Evolutionary conservation across 306 rosid species (phyloP).

Genomic region (Quercus wislizeni): DNA sequence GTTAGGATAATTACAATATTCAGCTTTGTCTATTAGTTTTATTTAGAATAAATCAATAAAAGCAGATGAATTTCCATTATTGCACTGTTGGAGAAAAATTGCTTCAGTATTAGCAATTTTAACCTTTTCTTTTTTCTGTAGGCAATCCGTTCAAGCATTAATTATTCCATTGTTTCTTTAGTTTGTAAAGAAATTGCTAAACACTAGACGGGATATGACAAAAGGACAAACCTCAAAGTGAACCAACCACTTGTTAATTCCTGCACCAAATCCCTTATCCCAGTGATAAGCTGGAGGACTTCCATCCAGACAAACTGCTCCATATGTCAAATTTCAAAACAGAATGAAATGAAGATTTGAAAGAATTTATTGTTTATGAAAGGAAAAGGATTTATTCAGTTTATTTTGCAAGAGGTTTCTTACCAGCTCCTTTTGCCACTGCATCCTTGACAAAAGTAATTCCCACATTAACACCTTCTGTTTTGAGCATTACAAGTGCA

Average conservation of each 20-base stretch:
- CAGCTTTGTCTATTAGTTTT: neutral
- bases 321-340: constrained; percentile 16
- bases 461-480: constrained; percentile 55
- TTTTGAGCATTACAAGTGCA: constrained; percentile 36
- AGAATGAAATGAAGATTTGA: neutral
- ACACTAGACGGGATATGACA: constrained; percentile 9
- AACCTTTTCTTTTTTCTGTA: neutral
- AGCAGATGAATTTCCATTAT: neutral
- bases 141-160: neutral
- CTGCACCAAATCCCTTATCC: constrained; percentile 71
- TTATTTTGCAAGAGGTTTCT: constrained; percentile 24
- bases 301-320: constrained; percentile 94
- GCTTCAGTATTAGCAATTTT: neutral
- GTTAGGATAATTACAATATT: neutral
- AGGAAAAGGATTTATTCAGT: neutral
- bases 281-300: constrained; percentile 93
- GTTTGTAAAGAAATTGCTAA: constrained; percentile 10
- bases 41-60: neutral
- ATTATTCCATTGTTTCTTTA: neutral
- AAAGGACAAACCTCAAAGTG: constrained; percentile 70
- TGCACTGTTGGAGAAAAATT: neutral
- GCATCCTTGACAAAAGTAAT: constrained; percentile 65
- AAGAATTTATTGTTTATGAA: neutral
- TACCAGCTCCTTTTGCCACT: constrained; percentile 85
- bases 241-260: constrained; percentile 78